phyloP scores from a whole-genome alignment of 768 basidiomycete genomes.

The Lentinula sp. region DNA sequence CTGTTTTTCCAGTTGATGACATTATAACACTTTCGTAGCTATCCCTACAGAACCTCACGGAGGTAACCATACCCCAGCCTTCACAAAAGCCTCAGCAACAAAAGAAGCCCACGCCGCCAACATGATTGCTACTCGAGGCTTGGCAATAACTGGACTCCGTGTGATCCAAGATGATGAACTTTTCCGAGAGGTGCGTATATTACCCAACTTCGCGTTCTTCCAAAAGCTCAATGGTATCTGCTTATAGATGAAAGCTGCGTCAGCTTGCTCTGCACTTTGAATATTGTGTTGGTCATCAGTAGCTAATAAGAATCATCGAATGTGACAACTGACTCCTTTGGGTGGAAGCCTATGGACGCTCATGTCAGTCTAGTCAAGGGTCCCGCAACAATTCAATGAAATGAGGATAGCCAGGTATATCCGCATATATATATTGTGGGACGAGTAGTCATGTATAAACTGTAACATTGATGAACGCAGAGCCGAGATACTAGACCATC shows the following conservation, averaged over 20 bases:
- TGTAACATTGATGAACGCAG: background rate
- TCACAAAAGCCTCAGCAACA: conserved; percentile 53
- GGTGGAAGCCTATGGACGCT: too few relatives aligned
- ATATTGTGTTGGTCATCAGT: too few relatives aligned
- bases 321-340: too few relatives aligned
- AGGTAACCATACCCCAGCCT: conserved; percentile 72
- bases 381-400: background rate
- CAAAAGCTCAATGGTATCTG: background rate
- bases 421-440: background rate
- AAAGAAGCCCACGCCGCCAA: conserved; percentile 57
- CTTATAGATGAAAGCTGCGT: background rate
- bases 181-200: conserved; percentile 39
- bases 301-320: too few relatives aligned
- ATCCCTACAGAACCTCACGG: conserved; percentile 69
- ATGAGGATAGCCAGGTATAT: background rate
- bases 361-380: too few relatives aligned
- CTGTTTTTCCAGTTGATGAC: conserved; percentile 6
- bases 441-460: background rate
- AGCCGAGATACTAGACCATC: background rate
- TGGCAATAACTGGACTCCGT: conserved; percentile 58
- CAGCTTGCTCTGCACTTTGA: background rate
- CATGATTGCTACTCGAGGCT: conserved; percentile 50
- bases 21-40: conserved; percentile 32
- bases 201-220: background rate
- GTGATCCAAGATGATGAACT: conserved; percentile 55